Percentiles rank a stretch among this genome's conserved stretches.
Evolutionary conservation across 192 early-diverging fungal genomes (phyloP).

Genomic region (Coemansia javaensis): DNA sequence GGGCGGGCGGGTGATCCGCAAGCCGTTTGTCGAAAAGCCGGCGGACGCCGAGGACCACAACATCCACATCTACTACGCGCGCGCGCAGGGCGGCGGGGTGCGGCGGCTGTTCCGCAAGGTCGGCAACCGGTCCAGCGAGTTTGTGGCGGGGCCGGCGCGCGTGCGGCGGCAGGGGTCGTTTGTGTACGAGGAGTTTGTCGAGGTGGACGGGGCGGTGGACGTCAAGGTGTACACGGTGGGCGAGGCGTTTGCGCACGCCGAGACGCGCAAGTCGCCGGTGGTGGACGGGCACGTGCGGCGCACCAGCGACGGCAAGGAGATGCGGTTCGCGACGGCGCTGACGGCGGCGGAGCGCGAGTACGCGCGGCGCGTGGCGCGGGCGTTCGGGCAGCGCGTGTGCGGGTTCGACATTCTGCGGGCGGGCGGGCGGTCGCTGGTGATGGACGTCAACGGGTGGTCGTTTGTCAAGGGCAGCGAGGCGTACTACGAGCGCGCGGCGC

Average conservation of each 20-base stretch:
- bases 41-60: slow-evolving; percentile 96
- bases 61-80: slow-evolving; percentile 90
- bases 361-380: slow-evolving; percentile 63
- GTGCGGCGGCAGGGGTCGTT: slow-evolving; percentile 76
- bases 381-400: slow-evolving; percentile 93
- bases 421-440: slow-evolving; percentile 73
- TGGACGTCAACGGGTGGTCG: slow-evolving; percentile 99
- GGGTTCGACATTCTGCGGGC: slow-evolving; percentile 92
- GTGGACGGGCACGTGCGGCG: slow-evolving; percentile 93
- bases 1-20: slow-evolving; percentile 63
- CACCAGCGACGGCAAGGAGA: slow-evolving; percentile 95
- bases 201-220: slow-evolving; percentile 91
- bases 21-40: slow-evolving; percentile 98
- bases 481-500: slow-evolving; percentile 85
- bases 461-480: slow-evolving; percentile 95
- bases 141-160: slow-evolving; percentile 59
- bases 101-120: slow-evolving; percentile 79
- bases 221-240: slow-evolving; percentile 98
- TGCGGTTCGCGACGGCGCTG: slow-evolving; percentile 86
- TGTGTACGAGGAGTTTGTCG: slow-evolving; percentile 94
- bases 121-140: slow-evolving; percentile 95
- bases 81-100: slow-evolving; percentile 74
- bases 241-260: slow-evolving; percentile 83
- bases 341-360: slow-evolving; percentile 72
- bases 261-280: slow-evolving; percentile 94